These are phyloP conservation scores for Calophaca sinica DNA, from an alignment of 306 rosid genomes.

Conservation along the genomic window DNA sequence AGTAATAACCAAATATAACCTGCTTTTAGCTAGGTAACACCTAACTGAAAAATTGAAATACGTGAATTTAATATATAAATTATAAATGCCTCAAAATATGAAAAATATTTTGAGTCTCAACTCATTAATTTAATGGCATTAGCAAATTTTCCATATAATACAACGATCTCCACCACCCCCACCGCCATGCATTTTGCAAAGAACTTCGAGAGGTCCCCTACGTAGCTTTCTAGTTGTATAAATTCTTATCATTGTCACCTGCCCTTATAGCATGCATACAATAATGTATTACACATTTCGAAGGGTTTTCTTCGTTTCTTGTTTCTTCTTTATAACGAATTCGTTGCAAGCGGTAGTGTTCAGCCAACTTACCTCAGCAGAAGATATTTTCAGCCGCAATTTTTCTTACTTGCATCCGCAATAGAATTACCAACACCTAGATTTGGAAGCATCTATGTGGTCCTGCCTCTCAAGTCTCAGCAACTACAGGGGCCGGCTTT, in stretches of 20 bases:
- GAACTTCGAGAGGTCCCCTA: not conserved
- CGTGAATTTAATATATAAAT: not conserved
- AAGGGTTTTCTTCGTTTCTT: constrained; percentile 28
- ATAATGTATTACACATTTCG: constrained; percentile 17
- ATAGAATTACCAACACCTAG: too few relatives aligned
- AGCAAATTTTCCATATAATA: too few relatives aligned
- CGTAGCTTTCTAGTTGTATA: not conserved
- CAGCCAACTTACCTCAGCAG: constrained; percentile 1
- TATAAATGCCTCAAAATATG: not conserved
- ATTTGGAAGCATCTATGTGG: too few relatives aligned
- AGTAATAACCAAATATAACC: too few relatives aligned
- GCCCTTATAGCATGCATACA: not conserved
- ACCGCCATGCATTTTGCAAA: constrained; percentile 2
- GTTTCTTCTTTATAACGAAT: constrained; percentile 25
- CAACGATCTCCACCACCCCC: too few relatives aligned
- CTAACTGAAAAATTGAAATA: not conserved
- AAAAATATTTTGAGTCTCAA: not conserved
- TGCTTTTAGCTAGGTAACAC: not conserved
- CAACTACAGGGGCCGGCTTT: too few relatives aligned
- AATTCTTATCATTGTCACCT: constrained; percentile 3
- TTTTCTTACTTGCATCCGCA: not conserved
- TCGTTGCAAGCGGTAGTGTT: constrained; percentile 1
- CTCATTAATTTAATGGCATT: too few relatives aligned
- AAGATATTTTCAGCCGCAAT: constrained; percentile 37
- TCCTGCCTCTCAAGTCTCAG: too few relatives aligned